These are phyloP conservation scores for Lavandula angustifolia DNA, from an alignment of 257 asterid species.

Conservation along the genomic window DNA sequence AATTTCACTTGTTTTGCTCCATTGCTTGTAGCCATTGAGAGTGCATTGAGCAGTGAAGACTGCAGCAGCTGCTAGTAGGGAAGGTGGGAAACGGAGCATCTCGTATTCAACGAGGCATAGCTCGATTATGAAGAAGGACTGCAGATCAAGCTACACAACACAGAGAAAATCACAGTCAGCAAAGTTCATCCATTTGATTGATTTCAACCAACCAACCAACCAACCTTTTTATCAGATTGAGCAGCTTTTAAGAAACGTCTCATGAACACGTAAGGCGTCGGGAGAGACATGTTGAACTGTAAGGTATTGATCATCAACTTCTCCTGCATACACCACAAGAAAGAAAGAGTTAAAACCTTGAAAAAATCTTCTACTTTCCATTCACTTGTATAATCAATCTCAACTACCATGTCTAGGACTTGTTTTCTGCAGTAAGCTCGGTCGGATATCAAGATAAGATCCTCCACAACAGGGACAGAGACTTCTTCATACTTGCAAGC, in stretches of 20 bases:
- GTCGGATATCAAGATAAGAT: constrained; percentile 82
- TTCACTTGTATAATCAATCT: not conserved
- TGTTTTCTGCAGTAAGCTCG: constrained; percentile 75
- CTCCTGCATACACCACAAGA: constrained; percentile 52
- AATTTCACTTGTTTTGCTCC: constrained; percentile 70
- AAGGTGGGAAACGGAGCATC: constrained; percentile 80
- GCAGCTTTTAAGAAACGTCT: constrained; percentile 86
- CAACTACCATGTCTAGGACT: constrained; percentile 76
- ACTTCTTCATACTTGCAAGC: constrained; percentile 98
- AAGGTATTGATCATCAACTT: constrained; percentile 69
- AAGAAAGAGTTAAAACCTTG: not conserved
- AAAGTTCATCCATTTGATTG: not conserved
- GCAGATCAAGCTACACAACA: constrained; percentile 87
- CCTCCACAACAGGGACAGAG: constrained; percentile 93
- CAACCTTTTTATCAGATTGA: constrained; percentile 65
- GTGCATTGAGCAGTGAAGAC: constrained; percentile 76
- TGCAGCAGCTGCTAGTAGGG: constrained; percentile 88
- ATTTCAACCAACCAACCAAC: constrained; percentile 11
- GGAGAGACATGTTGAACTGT: constrained; percentile 75
- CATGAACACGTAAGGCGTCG: constrained; percentile 88
- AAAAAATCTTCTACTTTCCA: not conserved
- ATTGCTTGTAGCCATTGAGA: constrained; percentile 49
- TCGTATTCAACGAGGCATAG: constrained; percentile 80
- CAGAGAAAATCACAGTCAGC: too few relatives aligned
- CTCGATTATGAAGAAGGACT: constrained; percentile 72